Evolutionary conservation across 345 rosid genomes (phyloP).

Genomic region (Capsella bursapastoris): DNA sequence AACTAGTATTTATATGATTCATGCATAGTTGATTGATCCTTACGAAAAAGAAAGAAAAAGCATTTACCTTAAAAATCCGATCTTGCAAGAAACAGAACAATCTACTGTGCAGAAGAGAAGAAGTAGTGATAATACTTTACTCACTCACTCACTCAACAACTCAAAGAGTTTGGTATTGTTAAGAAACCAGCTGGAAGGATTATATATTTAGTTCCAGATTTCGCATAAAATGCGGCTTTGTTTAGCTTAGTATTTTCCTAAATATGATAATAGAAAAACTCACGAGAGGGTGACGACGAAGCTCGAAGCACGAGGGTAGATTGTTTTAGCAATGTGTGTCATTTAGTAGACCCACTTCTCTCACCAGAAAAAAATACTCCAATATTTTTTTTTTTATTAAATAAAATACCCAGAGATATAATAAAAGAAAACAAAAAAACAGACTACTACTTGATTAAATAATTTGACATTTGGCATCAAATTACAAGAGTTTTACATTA

Average conservation of each 20-base stretch:
- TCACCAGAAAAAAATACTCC: constrained; percentile 10
- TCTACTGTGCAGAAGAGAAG: constrained; percentile 3
- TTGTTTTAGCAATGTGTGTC: constrained; percentile 40
- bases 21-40: constrained; percentile 38
- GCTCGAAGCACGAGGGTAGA: constrained; percentile 49
- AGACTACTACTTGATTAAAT: not conserved
- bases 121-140: constrained; percentile 10
- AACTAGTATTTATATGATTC: constrained; percentile 20
- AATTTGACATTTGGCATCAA: constrained; percentile 36
- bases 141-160: constrained; percentile 4
- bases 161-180: constrained; percentile 21
- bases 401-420: constrained; percentile 11
- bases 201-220: not conserved
- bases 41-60: not conserved
- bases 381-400: not conserved
- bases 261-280: constrained; percentile 10
- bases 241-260: not conserved
- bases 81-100: constrained; percentile 30
- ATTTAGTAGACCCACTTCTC: constrained; percentile 42
- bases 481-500: constrained; percentile 18
- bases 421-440: not conserved
- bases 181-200: not conserved
- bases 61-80: constrained; percentile 35
- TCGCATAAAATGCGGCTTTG: constrained; percentile 29
- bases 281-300: constrained; percentile 37